Evolutionary conservation across 2,329 filamentous ascomycete species (phyloP), one percentile per base, ranked within the genome.

Genomic region (Colletotrichum sp.): DNA sequence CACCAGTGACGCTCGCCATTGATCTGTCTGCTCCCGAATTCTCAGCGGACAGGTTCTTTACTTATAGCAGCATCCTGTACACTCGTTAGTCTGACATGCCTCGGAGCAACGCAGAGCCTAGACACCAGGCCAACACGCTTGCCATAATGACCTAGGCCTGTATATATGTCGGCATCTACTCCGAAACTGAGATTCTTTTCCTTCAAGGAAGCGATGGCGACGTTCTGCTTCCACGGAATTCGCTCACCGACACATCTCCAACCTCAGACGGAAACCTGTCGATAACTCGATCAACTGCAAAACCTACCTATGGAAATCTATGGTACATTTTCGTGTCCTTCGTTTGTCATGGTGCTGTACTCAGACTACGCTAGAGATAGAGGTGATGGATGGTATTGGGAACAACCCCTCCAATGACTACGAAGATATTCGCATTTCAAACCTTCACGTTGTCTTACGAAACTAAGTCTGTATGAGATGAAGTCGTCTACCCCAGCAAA

Each of bases 341-440:
- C 28, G 30, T 32, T 36, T 36, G 7, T 21, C 9, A 21, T 49
- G 3, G 9, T 21, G 6, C 9, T 21, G 4, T 12, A 49, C 5
- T 4, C 3, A 49, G 18, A 21, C 9, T 7, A 2, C 18, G 9
- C 10, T 0, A 21, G 2, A 49, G 44, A 32, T 13, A 32, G 30
- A 32, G 30, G 1, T 32, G 30, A 30, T 2, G 9, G 30, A 30
- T 30, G 30, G 3, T 30, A 1, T 30, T 30, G 4, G 1, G 30
- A 5, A 30, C 30, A 1, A 30, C 3, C 30, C 4, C 30, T 30
- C 30, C 0, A 1, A 2, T 30, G 1, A 32, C 30, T 32, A 12
- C 30, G 30, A 12, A 32, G 9, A 32, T 32, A 1, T 32, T 32
- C 9, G 30, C 30, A 32, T 12, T 4, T 10, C 0, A 12, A 32